Percentiles rank a stretch among this genome's conserved stretches.
Conservation (phyloP, 345 rosid genomes). For the Eucalyptus marginata region DNA sequence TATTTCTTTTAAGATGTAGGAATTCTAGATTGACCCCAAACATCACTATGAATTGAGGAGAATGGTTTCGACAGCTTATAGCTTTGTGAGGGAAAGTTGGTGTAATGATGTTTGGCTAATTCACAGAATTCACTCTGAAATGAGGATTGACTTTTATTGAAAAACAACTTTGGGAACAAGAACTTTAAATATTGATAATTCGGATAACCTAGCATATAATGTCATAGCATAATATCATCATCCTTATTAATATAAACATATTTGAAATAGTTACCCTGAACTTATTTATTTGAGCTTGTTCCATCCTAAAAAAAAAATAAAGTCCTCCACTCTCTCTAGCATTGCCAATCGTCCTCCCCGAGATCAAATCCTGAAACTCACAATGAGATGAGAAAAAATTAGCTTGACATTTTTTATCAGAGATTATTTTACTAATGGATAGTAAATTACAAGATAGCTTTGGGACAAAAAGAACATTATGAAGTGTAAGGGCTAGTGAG, state of each 20-base stretch:
- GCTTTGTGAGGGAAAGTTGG: not conserved
- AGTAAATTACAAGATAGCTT: not conserved
- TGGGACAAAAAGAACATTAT: not conserved
- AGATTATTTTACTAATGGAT: not conserved
- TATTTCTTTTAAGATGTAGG: too few relatives aligned
- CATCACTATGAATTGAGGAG: not conserved
- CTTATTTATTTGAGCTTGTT: not conserved
- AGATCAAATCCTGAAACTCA: accelerated
- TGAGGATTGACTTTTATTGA: not conserved
- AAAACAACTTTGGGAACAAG: not conserved
- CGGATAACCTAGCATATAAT: not conserved
- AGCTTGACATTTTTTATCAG: too few relatives aligned
- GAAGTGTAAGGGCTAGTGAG: not conserved
- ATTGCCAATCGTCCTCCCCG: not conserved
- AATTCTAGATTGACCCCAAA: not conserved
- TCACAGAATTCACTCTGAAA: not conserved
- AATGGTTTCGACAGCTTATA: not conserved
- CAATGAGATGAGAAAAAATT: not conserved
- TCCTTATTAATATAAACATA: not conserved
- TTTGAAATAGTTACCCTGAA: not conserved
- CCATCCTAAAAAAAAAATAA: not conserved
- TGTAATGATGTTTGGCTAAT: not conserved
- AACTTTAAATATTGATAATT: not conserved
- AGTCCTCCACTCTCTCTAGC: not conserved
- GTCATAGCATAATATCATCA: not conserved